These are phyloP conservation scores for Camelina laxa DNA, from an alignment of 345 rosid genomes.

Conservation along the genomic window DNA sequence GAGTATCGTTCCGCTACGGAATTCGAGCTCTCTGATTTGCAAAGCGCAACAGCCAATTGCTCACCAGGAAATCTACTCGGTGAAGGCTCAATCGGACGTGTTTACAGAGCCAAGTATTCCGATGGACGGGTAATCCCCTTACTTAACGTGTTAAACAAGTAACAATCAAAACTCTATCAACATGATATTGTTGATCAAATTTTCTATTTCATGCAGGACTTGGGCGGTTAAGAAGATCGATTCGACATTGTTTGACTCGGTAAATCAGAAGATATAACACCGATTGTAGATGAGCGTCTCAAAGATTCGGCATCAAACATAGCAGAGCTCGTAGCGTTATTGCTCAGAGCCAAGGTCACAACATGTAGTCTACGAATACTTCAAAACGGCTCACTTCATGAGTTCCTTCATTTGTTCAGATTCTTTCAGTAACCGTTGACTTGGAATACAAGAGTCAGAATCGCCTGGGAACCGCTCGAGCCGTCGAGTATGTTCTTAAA, in stretches of 20 bases:
- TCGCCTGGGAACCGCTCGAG: slow-evolving; percentile 86
- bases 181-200: neutral
- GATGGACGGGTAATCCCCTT: slow-evolving; percentile 67
- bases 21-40: slow-evolving; percentile 71
- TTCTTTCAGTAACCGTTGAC: slow-evolving; percentile 90
- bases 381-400: slow-evolving; percentile 88
- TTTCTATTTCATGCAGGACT: slow-evolving; percentile 52
- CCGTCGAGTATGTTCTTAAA: slow-evolving; percentile 66
- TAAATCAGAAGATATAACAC: slow-evolving; percentile 59
- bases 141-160: neutral
- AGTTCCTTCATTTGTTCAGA: slow-evolving; percentile 83
- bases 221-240: slow-evolving; percentile 89
- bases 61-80: slow-evolving; percentile 72
- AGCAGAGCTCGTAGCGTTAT: slow-evolving; percentile 75
- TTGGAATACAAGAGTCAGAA: slow-evolving; percentile 91
- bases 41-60: slow-evolving; percentile 67
- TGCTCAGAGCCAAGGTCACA: slow-evolving; percentile 85
- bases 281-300: slow-evolving; percentile 62
- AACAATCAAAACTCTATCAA: neutral
- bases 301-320: slow-evolving; percentile 82
- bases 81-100: slow-evolving; percentile 81
- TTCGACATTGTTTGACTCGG: slow-evolving; percentile 57
- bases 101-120: slow-evolving; percentile 70
- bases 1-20: slow-evolving; percentile 43
- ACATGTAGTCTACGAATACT: slow-evolving; percentile 74